phyloP scores from a whole-genome alignment of 2,329 filamentous ascomycete species.

The Stagonosporopsis rhizophila region DNA sequence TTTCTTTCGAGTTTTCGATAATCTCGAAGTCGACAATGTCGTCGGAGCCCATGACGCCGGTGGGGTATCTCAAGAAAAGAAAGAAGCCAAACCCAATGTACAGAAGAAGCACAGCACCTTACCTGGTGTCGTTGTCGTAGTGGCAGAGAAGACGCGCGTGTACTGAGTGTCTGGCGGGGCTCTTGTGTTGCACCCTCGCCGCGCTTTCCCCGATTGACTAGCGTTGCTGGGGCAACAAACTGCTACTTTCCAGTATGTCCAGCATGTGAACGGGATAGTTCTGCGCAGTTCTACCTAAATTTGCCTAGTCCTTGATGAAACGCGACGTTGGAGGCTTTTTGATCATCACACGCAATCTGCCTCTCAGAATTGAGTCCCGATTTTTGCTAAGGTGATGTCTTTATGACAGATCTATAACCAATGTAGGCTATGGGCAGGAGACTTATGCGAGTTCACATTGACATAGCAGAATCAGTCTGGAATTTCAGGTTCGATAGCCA shows the following conservation, averaged over 20 bases:
- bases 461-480: too few relatives aligned
- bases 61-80: slow-evolving; percentile 39
- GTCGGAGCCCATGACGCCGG: slow-evolving; percentile 52
- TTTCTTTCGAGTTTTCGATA: slow-evolving; percentile 97
- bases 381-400: too few relatives aligned
- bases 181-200: slow-evolving; percentile 24
- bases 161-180: slow-evolving; percentile 24
- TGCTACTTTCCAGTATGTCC: background rate
- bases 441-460: too few relatives aligned
- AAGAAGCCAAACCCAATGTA: slow-evolving; percentile 20
- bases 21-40: slow-evolving; percentile 76
- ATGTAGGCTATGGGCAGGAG: too few relatives aligned
- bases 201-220: slow-evolving; percentile 24
- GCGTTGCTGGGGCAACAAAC: slow-evolving; percentile 29
- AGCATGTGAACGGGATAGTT: background rate
- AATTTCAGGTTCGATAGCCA: too few relatives aligned
- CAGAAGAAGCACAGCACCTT: slow-evolving; percentile 14
- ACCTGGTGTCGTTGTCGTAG: slow-evolving; percentile 26
- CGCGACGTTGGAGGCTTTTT: too few relatives aligned
- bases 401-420: too few relatives aligned
- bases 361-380: too few relatives aligned
- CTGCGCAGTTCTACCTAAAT: background rate
- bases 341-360: too few relatives aligned
- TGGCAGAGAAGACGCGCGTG: slow-evolving; percentile 26
- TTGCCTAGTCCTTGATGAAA: too few relatives aligned